phyloP scores from a whole-genome alignment of 2,329 filamentous ascomycete species.

The Berkeleyomyces basicola region DNA sequence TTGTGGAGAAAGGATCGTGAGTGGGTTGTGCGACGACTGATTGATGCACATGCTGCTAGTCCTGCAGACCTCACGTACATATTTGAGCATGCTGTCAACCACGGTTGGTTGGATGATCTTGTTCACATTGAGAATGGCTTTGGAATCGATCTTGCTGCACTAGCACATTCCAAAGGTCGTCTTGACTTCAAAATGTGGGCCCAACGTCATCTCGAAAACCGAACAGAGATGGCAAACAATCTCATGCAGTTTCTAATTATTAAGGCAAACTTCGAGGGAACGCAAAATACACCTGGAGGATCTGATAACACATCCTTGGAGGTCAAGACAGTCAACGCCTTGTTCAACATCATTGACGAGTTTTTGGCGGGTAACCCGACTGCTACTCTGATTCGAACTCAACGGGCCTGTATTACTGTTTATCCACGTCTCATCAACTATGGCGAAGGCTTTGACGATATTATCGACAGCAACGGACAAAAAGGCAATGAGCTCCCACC shows the following conservation, averaged over 20 bases:
- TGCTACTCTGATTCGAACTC: slow-evolving; percentile 60
- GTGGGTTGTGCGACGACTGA: slow-evolving; percentile 69
- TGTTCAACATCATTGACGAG: slow-evolving; percentile 66
- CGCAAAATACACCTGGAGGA: not conserved
- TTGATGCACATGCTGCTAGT: slow-evolving; percentile 65
- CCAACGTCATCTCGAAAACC: slow-evolving; percentile 49
- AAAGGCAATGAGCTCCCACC: slow-evolving; percentile 66
- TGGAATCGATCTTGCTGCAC: slow-evolving; percentile 70
- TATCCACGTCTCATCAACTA: slow-evolving; percentile 96
- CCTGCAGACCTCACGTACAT: slow-evolving; percentile 31
- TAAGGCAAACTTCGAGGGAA: slow-evolving; percentile 60
- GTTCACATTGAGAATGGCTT: slow-evolving; percentile 67
- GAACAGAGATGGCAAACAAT: slow-evolving; percentile 49
- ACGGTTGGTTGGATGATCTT: slow-evolving; percentile 71
- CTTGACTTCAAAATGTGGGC: slow-evolving; percentile 73
- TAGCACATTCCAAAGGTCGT: slow-evolving; percentile 65
- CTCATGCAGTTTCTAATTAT: slow-evolving; percentile 68
- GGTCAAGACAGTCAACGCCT: slow-evolving; percentile 66
- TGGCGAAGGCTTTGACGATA: slow-evolving; percentile 76
- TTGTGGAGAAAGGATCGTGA: slow-evolving; percentile 80
- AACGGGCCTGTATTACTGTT: slow-evolving; percentile 75
- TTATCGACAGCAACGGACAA: slow-evolving; percentile 72
- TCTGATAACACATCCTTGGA: slow-evolving; percentile 51
- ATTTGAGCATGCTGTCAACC: slow-evolving; percentile 53
- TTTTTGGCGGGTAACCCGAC: slow-evolving; percentile 41